These are phyloP conservation scores for Darksidea phi DNA, from an alignment of 495 filamentous ascomycete species.

Conservation along the genomic window DNA sequence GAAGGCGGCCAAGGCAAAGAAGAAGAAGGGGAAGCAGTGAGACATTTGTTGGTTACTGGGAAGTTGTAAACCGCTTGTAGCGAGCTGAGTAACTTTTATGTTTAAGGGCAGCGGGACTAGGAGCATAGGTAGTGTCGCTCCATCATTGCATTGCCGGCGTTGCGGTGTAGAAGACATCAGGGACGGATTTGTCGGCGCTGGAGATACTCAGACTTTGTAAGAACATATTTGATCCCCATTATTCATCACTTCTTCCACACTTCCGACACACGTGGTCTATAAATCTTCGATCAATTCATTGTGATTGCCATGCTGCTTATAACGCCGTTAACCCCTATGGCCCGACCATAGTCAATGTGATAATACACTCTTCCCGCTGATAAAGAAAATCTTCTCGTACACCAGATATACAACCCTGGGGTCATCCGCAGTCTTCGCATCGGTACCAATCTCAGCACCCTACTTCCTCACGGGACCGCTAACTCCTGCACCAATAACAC, in stretches of 20 bases:
- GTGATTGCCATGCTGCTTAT: background rate
- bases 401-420: constrained; percentile 22
- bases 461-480: constrained; percentile 37
- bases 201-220: constrained; percentile 1
- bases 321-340: constrained; percentile 5
- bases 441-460: background rate
- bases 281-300: background rate
- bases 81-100: background rate
- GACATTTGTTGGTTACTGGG: background rate
- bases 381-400: constrained; percentile 21
- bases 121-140: background rate
- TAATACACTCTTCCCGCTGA: constrained; percentile 2
- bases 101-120: background rate
- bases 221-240: background rate
- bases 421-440: background rate
- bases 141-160: constrained; percentile 35
- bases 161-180: constrained; percentile 13
- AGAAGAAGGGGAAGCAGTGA: constrained; percentile 57
- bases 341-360: constrained; percentile 3
- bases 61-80: background rate
- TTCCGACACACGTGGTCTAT: too few species aligned
- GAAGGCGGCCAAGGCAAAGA: constrained; percentile 60
- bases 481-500: constrained; percentile 41
- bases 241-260: background rate
- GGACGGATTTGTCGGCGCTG: background rate